These are phyloP conservation scores for Cicer cuneatum DNA, from an alignment of 306 rosid genomes.

Conservation along the genomic window DNA sequence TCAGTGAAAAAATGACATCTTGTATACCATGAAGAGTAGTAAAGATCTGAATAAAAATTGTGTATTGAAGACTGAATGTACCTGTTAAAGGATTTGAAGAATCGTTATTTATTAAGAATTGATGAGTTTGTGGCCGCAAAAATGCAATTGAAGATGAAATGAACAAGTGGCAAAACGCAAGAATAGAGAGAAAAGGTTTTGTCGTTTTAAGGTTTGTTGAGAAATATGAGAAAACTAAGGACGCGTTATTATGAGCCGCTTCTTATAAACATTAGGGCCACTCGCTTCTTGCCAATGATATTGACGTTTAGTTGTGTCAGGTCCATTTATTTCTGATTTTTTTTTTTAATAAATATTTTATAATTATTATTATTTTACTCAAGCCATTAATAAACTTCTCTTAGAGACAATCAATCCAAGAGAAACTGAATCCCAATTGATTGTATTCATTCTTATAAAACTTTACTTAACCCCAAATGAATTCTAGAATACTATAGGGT, in stretches of 20 bases:
- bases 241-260: not conserved
- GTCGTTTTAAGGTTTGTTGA: slow-evolving; percentile 18
- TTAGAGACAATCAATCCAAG: too few species aligned
- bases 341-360: not conserved
- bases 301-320: not conserved
- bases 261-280: slow-evolving; percentile 22
- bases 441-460: too few species aligned
- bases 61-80: not conserved
- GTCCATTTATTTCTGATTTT: not conserved
- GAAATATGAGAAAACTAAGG: not conserved
- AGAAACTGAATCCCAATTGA: too few species aligned
- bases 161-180: not conserved
- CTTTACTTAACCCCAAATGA: too few species aligned
- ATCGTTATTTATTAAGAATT: not conserved
- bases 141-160: not conserved
- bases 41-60: not conserved
- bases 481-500: too few species aligned
- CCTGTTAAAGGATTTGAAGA: slow-evolving; percentile 21
- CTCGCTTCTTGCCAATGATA: not conserved
- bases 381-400: too few species aligned
- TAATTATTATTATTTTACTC: too few species aligned
- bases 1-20: not conserved
- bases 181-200: not conserved
- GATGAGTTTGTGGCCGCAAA: not conserved
- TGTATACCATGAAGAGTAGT: not conserved